A percentile compares a stretch with the other conserved stretches of the same genome.
These are phyloP conservation scores for Echeveria elegans DNA, from an alignment of 164 flowering plant genomes.

Conservation along the genomic window DNA sequence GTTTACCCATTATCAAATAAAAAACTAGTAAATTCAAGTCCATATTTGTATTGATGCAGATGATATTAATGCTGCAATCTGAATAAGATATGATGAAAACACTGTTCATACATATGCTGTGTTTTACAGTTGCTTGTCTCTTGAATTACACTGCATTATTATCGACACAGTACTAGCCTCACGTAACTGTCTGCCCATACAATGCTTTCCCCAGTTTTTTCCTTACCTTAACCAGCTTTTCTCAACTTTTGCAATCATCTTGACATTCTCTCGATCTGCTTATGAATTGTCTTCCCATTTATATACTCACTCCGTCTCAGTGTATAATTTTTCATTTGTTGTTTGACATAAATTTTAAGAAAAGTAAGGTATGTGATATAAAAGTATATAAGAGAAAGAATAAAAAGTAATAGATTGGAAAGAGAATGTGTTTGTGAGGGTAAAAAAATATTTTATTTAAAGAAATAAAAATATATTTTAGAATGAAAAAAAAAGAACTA, in stretches of 20 bases:
- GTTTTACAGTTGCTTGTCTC: constrained; percentile 1
- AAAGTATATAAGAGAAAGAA: no score
- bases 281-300: not conserved
- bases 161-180: not conserved
- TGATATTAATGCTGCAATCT: constrained; percentile 4
- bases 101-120: constrained; percentile 5
- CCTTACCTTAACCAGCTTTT: not conserved
- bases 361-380: not conserved
- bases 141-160: not conserved
- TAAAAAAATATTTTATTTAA: no score
- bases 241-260: not conserved
- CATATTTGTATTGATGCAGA: constrained; percentile 1
- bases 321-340: not conserved
- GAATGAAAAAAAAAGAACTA: no score
- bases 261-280: not conserved
- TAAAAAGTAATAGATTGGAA: no score
- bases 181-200: not conserved
- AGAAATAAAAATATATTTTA: no score
- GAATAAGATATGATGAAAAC: constrained; percentile 5
- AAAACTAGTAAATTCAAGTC: not conserved
- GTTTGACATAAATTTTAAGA: not conserved
- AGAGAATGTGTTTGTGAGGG: no score
- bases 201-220: not conserved
- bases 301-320: no score
- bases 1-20: no score